Evolutionary conservation across 768 basidiomycete species (phyloP).

Genomic region (Kwoniella dejecticola): DNA sequence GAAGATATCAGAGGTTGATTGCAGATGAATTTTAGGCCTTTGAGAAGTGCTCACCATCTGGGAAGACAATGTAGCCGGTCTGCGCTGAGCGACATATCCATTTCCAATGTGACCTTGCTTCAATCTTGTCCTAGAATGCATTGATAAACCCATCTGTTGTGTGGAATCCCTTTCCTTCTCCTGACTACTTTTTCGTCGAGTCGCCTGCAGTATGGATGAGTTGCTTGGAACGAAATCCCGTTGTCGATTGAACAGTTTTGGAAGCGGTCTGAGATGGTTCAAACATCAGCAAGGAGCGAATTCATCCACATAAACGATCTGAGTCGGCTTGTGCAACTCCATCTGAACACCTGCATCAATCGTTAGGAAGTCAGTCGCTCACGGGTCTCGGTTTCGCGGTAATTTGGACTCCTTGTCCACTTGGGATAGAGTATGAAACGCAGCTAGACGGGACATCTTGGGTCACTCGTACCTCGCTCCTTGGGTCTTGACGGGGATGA

Average conservation of each 20-base stretch:
- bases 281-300: no score
- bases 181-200: not conserved
- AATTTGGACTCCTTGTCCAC: not conserved
- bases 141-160: not conserved
- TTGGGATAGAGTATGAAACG: not conserved
- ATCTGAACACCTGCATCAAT: no score
- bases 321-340: no score
- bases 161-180: not conserved
- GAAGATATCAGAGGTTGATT: no score
- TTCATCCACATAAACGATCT: no score
- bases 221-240: no score
- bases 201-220: slow-evolving; percentile 14
- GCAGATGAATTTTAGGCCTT: no score
- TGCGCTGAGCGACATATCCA: not conserved
- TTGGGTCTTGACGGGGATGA: no score
- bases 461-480: not conserved
- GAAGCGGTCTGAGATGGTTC: no score
- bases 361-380: not conserved
- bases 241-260: no score
- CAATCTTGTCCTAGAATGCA: not conserved
- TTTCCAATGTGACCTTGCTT: not conserved
- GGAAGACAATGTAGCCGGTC: not conserved
- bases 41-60: not conserved
- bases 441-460: not conserved
- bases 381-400: not conserved